phyloP scores from a whole-genome alignment of 805 yeast species.

The Saccharomycopsis sp. region DNA sequence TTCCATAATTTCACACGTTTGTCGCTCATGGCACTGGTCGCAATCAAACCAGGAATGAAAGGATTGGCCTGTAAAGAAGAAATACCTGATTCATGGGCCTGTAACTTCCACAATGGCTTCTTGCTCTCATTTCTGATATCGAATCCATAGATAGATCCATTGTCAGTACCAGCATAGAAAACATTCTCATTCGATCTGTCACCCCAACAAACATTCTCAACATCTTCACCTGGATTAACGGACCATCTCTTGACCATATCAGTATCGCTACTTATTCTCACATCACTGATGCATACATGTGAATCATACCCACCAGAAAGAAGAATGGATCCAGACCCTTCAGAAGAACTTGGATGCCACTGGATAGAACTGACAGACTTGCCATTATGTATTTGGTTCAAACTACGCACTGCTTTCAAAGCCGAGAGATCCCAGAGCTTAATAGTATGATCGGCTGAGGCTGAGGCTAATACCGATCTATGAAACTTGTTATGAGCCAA shows the following conservation, averaged over 20 bases:
- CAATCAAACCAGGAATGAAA: constrained; percentile 63
- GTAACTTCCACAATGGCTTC: constrained; percentile 86
- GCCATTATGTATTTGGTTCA: constrained; percentile 62
- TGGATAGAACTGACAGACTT: constrained; percentile 79
- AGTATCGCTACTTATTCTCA: constrained; percentile 59
- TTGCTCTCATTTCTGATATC: constrained; percentile 65
- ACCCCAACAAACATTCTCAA: constrained; percentile 72
- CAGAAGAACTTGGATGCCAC: constrained; percentile 57
- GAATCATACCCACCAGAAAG: constrained; percentile 93
- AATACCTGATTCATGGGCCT: constrained; percentile 94
- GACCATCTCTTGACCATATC: constrained; percentile 59
- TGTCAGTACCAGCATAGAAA: constrained; percentile 82
- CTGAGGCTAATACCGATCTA: constrained; percentile 82
- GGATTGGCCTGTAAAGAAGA: constrained; percentile 69
- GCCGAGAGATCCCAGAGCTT: constrained; percentile 89
- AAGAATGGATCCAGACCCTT: constrained; percentile 53
- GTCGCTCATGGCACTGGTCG: constrained; percentile 90
- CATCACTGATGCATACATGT: constrained; percentile 75
- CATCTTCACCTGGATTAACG: constrained; percentile 66
- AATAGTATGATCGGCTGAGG: constrained; percentile 92
- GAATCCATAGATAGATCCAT: constrained; percentile 81
- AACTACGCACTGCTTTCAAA: constrained; percentile 63
- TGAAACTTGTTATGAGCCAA: constrained; percentile 75
- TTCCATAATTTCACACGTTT: constrained; percentile 86
- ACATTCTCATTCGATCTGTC: constrained; percentile 37